Percentiles rank a stretch among this genome's conserved stretches.
Conservation (phyloP, 257 asterid genomes). For the Fraxinus cuspidata region DNA sequence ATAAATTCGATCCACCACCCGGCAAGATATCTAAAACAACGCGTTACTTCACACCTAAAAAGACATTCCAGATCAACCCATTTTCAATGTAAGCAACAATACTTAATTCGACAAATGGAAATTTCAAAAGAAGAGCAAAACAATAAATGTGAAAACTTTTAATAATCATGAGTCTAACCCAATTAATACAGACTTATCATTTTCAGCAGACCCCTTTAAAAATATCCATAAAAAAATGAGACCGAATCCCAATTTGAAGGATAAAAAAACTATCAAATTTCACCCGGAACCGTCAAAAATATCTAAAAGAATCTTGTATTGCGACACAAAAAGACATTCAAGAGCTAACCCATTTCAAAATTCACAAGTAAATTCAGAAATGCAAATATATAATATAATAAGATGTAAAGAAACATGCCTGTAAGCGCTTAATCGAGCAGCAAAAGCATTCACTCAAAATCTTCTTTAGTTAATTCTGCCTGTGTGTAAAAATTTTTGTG, state of each 20-base stretch:
- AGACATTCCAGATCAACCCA: neutral
- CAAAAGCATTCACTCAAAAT: constrained; percentile 26
- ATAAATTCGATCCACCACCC: neutral
- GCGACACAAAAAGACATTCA: neutral
- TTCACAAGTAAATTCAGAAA: constrained; percentile 2
- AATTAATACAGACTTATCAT: neutral
- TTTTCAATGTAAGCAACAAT: neutral
- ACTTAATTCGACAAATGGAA: neutral
- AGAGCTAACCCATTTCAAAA: constrained; percentile 14
- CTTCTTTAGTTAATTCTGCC: constrained; percentile 1
- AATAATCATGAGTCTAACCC: neutral
- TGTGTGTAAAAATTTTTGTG: neutral
- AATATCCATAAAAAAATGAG: constrained; percentile 14
- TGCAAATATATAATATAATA: neutral
- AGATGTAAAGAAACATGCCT: constrained; percentile 30
- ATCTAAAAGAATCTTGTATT: neutral
- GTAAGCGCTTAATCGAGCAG: constrained; percentile 30
- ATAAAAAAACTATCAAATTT: constrained; percentile 18
- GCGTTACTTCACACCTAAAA: neutral
- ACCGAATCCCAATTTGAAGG: constrained; percentile 1
- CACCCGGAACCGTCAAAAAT: constrained; percentile 3
- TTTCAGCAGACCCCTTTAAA: neutral
- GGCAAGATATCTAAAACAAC: neutral
- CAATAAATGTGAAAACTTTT: neutral
- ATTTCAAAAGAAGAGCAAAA: neutral